Percentiles rank a stretch among this genome's conserved stretches.
Conservation (phyloP, 371 early-diverging fungal genomes). For the Syncephalastrum racemosum region DNA sequence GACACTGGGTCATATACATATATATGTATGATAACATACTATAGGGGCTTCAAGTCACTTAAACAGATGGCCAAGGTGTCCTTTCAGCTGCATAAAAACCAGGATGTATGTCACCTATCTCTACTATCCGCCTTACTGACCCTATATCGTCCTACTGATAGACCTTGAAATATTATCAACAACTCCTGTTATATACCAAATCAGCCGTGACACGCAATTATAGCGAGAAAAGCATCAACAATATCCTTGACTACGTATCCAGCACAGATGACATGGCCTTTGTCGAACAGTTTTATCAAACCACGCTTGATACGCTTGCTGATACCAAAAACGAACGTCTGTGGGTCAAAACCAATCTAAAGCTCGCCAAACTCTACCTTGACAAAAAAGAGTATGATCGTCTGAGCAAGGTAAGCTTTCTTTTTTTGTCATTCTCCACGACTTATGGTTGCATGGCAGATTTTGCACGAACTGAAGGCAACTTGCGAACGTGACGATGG, state of each 20-base stretch:
- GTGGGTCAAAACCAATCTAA: conserved; percentile 90
- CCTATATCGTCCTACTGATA: conserved; percentile 22
- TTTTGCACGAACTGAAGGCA: conserved; percentile 69
- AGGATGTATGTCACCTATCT: conserved; percentile 51
- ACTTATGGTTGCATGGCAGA: conserved; percentile 32
- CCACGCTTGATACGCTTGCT: conserved; percentile 72
- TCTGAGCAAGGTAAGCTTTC: conserved; percentile 54
- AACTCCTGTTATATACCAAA: conserved; percentile 79
- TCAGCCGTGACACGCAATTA: conserved; percentile 88
- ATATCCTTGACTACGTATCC: conserved; percentile 86
- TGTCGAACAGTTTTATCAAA: conserved; percentile 83
- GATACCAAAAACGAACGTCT: conserved; percentile 87
- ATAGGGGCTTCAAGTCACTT: conserved; percentile 92
- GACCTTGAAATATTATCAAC: conserved; percentile 76
- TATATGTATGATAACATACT: background rate
- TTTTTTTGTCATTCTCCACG: background rate
- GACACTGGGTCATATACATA: too few relatives aligned
- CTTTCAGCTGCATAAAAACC: conserved; percentile 66
- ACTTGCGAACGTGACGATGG: conserved; percentile 85
- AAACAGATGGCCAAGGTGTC: conserved; percentile 93
- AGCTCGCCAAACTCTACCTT: conserved; percentile 88
- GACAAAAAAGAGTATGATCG: conserved; percentile 80
- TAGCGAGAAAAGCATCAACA: conserved; percentile 95
- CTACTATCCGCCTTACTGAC: background rate
- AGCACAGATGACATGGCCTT: conserved; percentile 71